phyloP scores from a whole-genome alignment of 192 early-diverging fungal genomes.

The Dispira parvispora region DNA sequence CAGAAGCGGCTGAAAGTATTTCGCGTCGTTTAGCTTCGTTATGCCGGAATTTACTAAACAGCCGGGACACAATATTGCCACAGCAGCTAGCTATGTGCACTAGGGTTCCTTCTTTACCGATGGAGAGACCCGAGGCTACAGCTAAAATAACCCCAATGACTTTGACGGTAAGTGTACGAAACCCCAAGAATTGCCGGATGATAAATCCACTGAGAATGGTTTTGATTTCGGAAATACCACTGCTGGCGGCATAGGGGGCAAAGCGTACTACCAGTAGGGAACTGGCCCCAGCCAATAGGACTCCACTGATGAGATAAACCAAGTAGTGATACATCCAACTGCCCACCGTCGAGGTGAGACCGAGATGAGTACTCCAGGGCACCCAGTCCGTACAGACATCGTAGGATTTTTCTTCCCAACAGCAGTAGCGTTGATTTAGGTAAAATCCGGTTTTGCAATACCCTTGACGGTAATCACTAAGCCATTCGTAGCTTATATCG shows the following conservation, averaged over 20 bases:
- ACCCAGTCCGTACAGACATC: background rate
- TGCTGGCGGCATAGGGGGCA: slow-evolving; percentile 65
- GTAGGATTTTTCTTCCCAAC: slow-evolving; percentile 8
- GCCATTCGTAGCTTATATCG: slow-evolving; percentile 12
- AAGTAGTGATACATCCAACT: slow-evolving; percentile 11
- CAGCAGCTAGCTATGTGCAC: slow-evolving; percentile 92
- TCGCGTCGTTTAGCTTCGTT: slow-evolving; percentile 78
- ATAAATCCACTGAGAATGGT: slow-evolving; percentile 61
- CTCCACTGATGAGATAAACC: background rate
- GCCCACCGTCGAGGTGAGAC: background rate
- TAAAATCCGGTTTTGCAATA: slow-evolving; percentile 11
- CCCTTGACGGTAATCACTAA: slow-evolving; percentile 7
- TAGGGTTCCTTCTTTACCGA: slow-evolving; percentile 92
- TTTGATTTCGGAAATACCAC: slow-evolving; percentile 71
- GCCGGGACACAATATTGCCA: slow-evolving; percentile 67
- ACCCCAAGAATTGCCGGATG: slow-evolving; percentile 52
- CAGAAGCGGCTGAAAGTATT: slow-evolving; percentile 70
- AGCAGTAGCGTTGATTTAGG: slow-evolving; percentile 11
- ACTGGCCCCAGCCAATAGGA: slow-evolving; percentile 51
- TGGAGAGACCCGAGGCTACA: slow-evolving; percentile 73
- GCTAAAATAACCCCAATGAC: slow-evolving; percentile 73
- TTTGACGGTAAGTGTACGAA: slow-evolving; percentile 62
- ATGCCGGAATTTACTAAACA: slow-evolving; percentile 58
- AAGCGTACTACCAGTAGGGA: slow-evolving; percentile 59
- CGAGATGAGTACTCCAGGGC: background rate